Base-by-base conservation (phyloP, 345 rosid genomes). In the Salix dunnii region DNA sequence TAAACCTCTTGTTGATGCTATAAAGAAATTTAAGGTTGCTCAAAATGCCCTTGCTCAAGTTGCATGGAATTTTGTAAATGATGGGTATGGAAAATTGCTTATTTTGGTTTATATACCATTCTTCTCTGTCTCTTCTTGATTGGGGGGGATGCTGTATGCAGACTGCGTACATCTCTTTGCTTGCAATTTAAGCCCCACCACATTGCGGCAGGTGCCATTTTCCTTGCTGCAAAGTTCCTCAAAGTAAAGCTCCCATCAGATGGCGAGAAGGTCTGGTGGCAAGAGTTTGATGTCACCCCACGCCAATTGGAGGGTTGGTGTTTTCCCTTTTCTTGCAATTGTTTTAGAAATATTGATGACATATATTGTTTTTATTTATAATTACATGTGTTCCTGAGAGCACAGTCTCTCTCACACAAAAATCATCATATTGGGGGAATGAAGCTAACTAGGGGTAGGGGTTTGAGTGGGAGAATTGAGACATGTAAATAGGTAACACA, bases 171-270 rank as follows among this genome's bases (percentile, higher is more conserved):
- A 23, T 89, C 98, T 72, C 98, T 95, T 84, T 91, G 91, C 92
- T 82, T 95, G 89, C 98, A 95, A 87, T 91, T 90, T 87, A 87
- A 85, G 91, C 98, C 98, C 77, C 90, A 87, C 83, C 98, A 90
- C 79, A 95, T 95, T 86, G 97, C 99, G 1, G 97, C 92, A 70
- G 96, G 92, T 82, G 97, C 91, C 76, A 87, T 95, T 78, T 91
- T 91, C 84, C 94, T 91, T 74, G 97, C 97, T 82, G 92, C 93
- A 51, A 85, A 93, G 85, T 84, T 89, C 83, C 91, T 90, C 66
- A 86, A 81, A 85, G 86, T 91, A 84, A 90, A 90, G 89, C 90
- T 93, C 42, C 87, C 91, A 77, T 90, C 94, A 31, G 90, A 90
- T 63, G 91, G 91, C 70, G 91, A 88, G 83, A 93, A 85, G 86